A percentile compares a stretch with the other conserved stretches of the same genome.
phyloP scores from a whole-genome alignment of 331 rosid species.

The Malus hybrid region DNA sequence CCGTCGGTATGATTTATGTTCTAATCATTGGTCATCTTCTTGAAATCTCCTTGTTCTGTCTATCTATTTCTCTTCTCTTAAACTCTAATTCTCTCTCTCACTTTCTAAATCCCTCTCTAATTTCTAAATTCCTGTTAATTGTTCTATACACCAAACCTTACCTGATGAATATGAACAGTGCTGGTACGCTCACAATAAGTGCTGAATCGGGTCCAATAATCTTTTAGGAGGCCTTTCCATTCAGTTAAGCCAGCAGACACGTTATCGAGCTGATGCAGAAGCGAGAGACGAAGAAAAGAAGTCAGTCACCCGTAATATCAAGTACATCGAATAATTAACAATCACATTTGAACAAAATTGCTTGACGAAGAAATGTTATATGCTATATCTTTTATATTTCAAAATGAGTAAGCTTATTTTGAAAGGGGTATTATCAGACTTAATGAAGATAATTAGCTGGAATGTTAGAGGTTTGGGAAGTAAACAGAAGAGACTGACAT shows the following conservation, averaged over 20 bases:
- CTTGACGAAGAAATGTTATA: neutral
- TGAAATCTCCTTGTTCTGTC: too few relatives aligned
- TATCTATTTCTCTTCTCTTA: too few relatives aligned
- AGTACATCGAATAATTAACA: neutral
- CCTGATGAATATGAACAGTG: constrained; percentile 84
- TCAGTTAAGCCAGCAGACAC: constrained; percentile 92
- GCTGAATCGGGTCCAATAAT: constrained; percentile 94
- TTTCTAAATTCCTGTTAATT: too few relatives aligned
- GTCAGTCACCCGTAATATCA: neutral
- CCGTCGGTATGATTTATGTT: too few relatives aligned
- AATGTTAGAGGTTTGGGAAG: too few relatives aligned
- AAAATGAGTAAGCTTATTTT: neutral
- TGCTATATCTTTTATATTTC: neutral
- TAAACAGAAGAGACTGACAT: too few relatives aligned
- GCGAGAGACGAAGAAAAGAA: neutral
- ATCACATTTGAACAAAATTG: neutral
- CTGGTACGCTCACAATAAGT: constrained; percentile 65
- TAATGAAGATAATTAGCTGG: too few relatives aligned
- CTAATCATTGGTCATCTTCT: too few relatives aligned
- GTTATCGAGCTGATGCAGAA: constrained; percentile 66
- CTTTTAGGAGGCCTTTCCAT: constrained; percentile 95
- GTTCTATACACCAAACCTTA: neutral
- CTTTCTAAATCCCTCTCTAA: neutral
- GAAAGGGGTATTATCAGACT: too few relatives aligned
- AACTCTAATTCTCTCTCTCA: too few relatives aligned